Conservation (phyloP, 2,329 filamentous ascomycete genomes). For the Colletotrichum limetticola region DNA sequence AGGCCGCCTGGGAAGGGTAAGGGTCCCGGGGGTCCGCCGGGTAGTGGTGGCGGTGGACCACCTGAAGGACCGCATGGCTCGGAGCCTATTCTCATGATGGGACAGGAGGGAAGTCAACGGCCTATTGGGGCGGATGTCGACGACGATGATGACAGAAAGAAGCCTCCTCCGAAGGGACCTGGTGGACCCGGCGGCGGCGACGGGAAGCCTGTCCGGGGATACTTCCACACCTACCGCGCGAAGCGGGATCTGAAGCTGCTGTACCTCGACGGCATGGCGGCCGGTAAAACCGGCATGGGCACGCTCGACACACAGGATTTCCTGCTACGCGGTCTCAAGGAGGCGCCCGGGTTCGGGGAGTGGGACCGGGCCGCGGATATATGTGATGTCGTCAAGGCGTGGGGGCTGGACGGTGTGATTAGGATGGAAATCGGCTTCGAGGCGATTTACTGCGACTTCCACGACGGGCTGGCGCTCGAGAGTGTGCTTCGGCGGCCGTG, state of each 20-base stretch:
- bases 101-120: neutral
- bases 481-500: slow-evolving; percentile 44
- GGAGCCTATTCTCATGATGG: neutral
- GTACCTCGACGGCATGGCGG: slow-evolving; percentile 77
- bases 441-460: slow-evolving; percentile 74
- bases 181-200: neutral
- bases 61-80: neutral
- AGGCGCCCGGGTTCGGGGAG: slow-evolving; percentile 49
- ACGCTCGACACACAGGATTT: slow-evolving; percentile 76
- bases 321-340: slow-evolving; percentile 60
- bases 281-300: slow-evolving; percentile 72
- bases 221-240: slow-evolving; percentile 74
- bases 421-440: slow-evolving; percentile 79
- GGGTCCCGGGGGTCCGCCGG: neutral
- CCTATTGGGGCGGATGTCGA: neutral
- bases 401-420: slow-evolving; percentile 73
- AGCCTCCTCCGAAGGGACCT: neutral
- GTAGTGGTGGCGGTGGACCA: neutral
- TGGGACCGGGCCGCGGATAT: slow-evolving; percentile 61
- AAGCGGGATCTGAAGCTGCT: slow-evolving; percentile 68
- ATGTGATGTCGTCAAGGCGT: slow-evolving; percentile 63
- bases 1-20: slow-evolving; percentile 2
- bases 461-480: slow-evolving; percentile 50
- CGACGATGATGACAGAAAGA: neutral
- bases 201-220: slow-evolving; percentile 55